phyloP scores from a whole-genome alignment of 371 early-diverging fungal genomes.

The Circinella minor region DNA sequence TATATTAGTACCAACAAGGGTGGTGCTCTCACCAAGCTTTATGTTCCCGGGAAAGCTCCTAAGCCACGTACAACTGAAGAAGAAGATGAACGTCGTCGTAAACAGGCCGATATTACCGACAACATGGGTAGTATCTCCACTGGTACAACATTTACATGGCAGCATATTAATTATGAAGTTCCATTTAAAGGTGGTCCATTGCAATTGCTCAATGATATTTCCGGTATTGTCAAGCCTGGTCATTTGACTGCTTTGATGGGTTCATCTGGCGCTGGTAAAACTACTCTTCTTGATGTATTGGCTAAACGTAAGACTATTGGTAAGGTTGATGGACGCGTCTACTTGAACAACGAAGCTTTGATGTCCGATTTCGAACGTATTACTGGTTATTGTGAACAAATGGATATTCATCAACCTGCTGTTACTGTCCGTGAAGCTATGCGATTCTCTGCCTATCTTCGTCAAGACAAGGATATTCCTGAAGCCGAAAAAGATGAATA shows the following conservation, averaged over 20 bases:
- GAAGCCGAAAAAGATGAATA: conserved; percentile 57
- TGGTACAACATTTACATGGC: conserved; percentile 56
- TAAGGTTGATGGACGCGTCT: conserved; percentile 68
- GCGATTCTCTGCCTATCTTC: conserved; percentile 67
- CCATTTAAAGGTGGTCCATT: conserved; percentile 50
- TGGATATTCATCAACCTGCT: conserved; percentile 72
- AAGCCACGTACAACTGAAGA: conserved; percentile 27
- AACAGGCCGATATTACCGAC: conserved; percentile 21
- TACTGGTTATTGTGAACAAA: conserved; percentile 80
- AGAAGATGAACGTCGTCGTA: conserved; percentile 27
- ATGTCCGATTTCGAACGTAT: conserved; percentile 62
- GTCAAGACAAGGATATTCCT: conserved; percentile 59
- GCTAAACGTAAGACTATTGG: conserved; percentile 78
- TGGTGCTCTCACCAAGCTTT: conserved; percentile 56
- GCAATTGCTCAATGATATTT: conserved; percentile 51
- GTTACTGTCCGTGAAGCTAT: conserved; percentile 64
- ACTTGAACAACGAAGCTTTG: conserved; percentile 55
- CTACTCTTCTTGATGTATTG: conserved; percentile 79
- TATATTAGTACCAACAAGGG: conserved; percentile 45
- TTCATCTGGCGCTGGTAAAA: conserved; percentile 84
- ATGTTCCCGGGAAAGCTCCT: conserved; percentile 43
- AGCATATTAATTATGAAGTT: conserved; percentile 50
- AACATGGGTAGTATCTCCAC: conserved; percentile 28
- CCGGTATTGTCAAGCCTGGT: conserved; percentile 65
- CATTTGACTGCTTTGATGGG: conserved; percentile 81